These are phyloP conservation scores for Physaria fendleri DNA, from an alignment of 345 rosid genomes.

Conservation along the genomic window DNA sequence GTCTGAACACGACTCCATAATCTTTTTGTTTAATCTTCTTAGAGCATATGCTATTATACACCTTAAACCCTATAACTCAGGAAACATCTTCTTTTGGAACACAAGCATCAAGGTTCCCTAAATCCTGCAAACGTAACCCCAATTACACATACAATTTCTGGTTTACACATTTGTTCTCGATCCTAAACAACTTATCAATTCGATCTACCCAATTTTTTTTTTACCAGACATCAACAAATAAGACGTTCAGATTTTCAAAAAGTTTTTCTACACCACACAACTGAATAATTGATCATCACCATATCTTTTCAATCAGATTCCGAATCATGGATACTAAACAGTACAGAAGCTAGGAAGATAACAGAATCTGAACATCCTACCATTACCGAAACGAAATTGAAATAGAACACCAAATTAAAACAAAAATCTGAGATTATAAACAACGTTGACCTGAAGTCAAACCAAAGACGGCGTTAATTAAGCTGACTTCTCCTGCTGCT, in stretches of 20 bases:
- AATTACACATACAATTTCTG: neutral
- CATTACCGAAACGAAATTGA: neutral
- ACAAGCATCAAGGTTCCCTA: neutral
- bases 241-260: constrained; percentile 1
- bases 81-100: neutral
- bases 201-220: neutral
- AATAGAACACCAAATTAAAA: neutral
- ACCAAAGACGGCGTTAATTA: constrained; percentile 2
- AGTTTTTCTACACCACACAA: constrained; percentile 5
- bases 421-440: constrained; percentile 28
- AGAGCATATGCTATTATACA: constrained; percentile 41
- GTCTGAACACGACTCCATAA: constrained; percentile 56
- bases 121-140: neutral
- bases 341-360: too few species aligned
- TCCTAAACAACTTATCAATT: neutral
- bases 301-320: constrained; percentile 14
- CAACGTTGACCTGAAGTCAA: constrained; percentile 31
- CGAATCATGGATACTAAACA: too few species aligned
- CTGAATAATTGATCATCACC: constrained; percentile 18
- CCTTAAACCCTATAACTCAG: constrained; percentile 13
- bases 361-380: too few species aligned
- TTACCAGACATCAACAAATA: neutral
- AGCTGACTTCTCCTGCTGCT: constrained; percentile 15
- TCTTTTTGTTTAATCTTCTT: constrained; percentile 9
- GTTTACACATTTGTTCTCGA: neutral